Conservation (phyloP, 2,329 filamentous ascomycete species). For the Paraphoma chrysanthemicola region DNA sequence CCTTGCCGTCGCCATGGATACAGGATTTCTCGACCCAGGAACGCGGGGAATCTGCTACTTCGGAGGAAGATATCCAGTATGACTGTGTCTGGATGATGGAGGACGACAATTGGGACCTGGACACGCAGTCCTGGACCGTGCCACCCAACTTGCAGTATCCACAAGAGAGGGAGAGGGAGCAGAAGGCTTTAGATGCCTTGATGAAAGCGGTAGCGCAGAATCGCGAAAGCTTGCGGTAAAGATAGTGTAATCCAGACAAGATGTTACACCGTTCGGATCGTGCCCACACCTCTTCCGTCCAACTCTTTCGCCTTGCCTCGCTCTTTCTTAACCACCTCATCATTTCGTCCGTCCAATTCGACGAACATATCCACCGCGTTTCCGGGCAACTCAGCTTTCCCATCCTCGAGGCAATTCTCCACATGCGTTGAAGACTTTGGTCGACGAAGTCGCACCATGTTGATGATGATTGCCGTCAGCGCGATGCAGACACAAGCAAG, state of each 20-base stretch:
- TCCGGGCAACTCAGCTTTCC: background rate
- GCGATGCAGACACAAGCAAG: background rate
- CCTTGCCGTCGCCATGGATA: background rate
- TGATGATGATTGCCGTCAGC: background rate
- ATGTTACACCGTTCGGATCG: background rate
- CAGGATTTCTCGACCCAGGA: background rate
- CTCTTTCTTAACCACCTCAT: background rate
- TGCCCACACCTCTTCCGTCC: background rate
- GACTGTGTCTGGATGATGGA: background rate
- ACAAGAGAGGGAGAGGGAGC: background rate
- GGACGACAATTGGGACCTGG: background rate
- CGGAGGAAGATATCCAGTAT: background rate
- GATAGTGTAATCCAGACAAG: background rate
- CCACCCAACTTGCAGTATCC: too few relatives aligned
- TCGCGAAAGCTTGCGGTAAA: background rate
- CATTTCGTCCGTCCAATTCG: background rate
- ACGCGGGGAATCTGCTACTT: background rate
- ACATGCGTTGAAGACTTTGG: background rate
- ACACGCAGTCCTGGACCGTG: background rate
- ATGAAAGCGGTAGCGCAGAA: background rate
- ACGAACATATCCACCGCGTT: background rate
- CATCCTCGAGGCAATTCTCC: background rate
- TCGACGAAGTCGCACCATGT: background rate
- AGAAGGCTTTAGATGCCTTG: background rate
- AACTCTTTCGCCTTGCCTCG: background rate